Evolutionary conservation across 2,329 filamentous ascomycete species (phyloP), one percentile per base, ranked within the genome.

Genomic region (Polytolypa hystricis): DNA sequence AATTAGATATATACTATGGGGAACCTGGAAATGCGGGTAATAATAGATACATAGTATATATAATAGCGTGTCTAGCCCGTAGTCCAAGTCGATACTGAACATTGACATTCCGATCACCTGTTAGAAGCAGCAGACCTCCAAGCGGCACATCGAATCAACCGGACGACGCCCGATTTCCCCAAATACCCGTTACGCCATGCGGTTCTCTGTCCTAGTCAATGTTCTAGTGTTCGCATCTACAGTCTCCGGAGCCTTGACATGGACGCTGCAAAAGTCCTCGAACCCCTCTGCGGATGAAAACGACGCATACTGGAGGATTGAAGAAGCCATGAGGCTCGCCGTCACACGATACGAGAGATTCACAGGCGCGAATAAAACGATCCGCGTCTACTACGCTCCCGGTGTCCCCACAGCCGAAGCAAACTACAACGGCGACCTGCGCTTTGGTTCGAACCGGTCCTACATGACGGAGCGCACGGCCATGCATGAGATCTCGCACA

Each of bases 361-460:
- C 27, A 11, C 27, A 30, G 27, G 16, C 12, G 27, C 27, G 27
- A 30, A 12, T 7, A 30, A 30, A 10, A 30, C 27, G 7, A 30
- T 30, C 27, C 27, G 7, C 27, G 27, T 30, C 27, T 30, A 4
- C 27, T 30, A 30, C 27, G 12, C 4, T 8, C 27, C 27, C 10
- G 27, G 7, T 3, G 27, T 30, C 8, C 27, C 27, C 27, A 30
- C 27, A 8, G 27, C 27, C 9, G 27, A 30, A 3, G 27, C 27
- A 30, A 30, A 30, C 27, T 30, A 30, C 27, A 30, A 30, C 27
- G 27, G 27, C 27, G 27, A 30, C 12, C 27, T 30, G 9, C 27
- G 27, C 4, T 30, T 30, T 30, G 27, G 27, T 15, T 4, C 27
- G 12, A 12, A 30, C 27, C 27, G 27, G 7, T 30, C 4, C 10